Conservation (phyloP, 2,329 filamentous ascomycete species). For the Botrytis sinoallii region DNA sequence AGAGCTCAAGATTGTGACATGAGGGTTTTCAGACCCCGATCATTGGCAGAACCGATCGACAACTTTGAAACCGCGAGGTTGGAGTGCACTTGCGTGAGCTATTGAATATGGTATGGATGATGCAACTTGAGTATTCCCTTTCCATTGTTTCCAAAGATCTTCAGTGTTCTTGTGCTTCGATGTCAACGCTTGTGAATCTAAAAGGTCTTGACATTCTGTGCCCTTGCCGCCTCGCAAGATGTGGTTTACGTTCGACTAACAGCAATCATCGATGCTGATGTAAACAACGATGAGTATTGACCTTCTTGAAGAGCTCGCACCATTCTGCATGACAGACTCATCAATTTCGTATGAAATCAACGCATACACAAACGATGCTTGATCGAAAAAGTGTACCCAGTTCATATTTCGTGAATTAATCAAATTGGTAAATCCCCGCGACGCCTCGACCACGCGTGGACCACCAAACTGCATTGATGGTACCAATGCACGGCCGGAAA, state of each 20-base stretch:
- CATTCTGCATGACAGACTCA: neutral
- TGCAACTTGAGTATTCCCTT: neutral
- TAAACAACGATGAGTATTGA: neutral
- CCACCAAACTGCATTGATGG: conserved; percentile 3
- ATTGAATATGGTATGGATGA: neutral
- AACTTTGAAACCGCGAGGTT: neutral
- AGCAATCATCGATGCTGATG: neutral
- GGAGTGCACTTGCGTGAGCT: neutral
- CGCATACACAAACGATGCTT: neutral
- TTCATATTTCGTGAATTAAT: neutral
- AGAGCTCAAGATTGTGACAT: neutral
- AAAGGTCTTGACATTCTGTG: neutral
- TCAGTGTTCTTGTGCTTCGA: neutral
- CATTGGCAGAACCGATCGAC: neutral
- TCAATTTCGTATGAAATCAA: neutral
- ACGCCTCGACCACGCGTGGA: neutral
- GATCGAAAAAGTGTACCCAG: neutral
- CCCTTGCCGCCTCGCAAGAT: neutral
- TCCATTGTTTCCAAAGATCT: neutral
- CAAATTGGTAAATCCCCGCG: neutral
- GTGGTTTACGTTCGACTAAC: neutral
- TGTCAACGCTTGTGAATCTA: neutral
- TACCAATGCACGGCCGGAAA: conserved; percentile 17
- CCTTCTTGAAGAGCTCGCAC: neutral
- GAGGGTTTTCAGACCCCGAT: neutral